Conservation (phyloP, 2,329 filamentous ascomycete genomes). For the Teratosphaeria destructans region DNA sequence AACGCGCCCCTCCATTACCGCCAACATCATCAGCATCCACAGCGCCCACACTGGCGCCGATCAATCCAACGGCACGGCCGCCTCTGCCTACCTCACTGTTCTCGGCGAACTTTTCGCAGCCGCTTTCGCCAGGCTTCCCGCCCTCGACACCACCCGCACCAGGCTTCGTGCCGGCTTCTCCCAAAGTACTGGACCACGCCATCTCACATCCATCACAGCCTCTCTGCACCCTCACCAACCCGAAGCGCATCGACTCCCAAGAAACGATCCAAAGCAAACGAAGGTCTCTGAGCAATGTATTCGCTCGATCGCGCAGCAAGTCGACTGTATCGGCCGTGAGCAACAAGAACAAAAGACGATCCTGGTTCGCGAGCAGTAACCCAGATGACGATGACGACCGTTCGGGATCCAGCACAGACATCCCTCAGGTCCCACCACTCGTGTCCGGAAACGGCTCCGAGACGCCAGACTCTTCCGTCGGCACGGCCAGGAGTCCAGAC, state of each 20-base stretch:
- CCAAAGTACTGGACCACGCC: background rate
- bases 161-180: background rate
- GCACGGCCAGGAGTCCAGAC: constrained; percentile 2
- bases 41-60: background rate
- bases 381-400: constrained; percentile 1
- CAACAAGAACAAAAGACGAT: constrained; percentile 1
- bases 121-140: background rate
- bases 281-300: constrained; percentile 1
- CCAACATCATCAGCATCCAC: background rate
- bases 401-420: background rate
- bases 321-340: constrained; percentile 3
- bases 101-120: background rate
- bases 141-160: background rate
- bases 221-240: background rate
- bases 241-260: background rate
- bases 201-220: background rate
- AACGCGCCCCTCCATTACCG: constrained; percentile 1
- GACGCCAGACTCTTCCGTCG: constrained; percentile 4
- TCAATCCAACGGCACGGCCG: background rate
- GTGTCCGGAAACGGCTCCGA: constrained; percentile 2
- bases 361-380: constrained; percentile 6
- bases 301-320: background rate
- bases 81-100: background rate
- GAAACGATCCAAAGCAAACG: background rate
- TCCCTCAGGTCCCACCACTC: constrained; percentile 1